phyloP scores from a whole-genome alignment of 257 asterid genomes.

The Vinca minor region DNA sequence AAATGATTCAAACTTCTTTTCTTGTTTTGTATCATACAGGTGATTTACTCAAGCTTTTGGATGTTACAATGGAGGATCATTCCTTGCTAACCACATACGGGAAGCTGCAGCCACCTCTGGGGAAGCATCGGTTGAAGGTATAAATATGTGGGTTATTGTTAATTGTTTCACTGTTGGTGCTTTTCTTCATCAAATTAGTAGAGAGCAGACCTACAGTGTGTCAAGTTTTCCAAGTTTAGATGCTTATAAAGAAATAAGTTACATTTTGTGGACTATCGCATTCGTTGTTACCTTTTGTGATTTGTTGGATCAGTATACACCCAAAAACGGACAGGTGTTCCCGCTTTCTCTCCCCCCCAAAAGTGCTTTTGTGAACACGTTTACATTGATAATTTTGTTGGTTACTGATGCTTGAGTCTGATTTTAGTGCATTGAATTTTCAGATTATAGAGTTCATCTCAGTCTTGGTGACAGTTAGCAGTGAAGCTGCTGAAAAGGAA shows the following conservation, averaged over 20 bases:
- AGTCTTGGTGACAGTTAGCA: conserved; percentile 63
- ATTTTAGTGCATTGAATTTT: conserved; percentile 20
- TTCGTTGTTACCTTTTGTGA: neutral
- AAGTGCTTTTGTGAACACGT: neutral
- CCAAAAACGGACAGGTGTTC: neutral
- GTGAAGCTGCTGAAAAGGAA: conserved; percentile 80
- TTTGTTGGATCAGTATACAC: neutral
- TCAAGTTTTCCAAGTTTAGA: neutral
- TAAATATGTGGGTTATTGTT: neutral
- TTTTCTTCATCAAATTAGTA: neutral
- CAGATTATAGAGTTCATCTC: conserved; percentile 92
- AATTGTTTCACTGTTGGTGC: neutral
- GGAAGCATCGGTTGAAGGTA: conserved; percentile 90
- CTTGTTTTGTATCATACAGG: conserved; percentile 29
- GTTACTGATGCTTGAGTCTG: conserved; percentile 15
- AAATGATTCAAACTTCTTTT: neutral
- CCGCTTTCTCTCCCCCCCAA: neutral
- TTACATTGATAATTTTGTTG: neutral
- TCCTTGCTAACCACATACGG: conserved; percentile 75
- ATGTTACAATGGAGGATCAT: conserved; percentile 50
- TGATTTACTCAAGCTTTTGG: conserved; percentile 77
- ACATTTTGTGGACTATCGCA: neutral
- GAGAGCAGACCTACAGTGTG: neutral
- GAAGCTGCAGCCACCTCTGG: conserved; percentile 81
- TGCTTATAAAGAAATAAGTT: neutral